These are phyloP conservation scores for Penicillium sp. DNA, from an alignment of 2,329 filamentous ascomycete genomes.

Conservation along the genomic window DNA sequence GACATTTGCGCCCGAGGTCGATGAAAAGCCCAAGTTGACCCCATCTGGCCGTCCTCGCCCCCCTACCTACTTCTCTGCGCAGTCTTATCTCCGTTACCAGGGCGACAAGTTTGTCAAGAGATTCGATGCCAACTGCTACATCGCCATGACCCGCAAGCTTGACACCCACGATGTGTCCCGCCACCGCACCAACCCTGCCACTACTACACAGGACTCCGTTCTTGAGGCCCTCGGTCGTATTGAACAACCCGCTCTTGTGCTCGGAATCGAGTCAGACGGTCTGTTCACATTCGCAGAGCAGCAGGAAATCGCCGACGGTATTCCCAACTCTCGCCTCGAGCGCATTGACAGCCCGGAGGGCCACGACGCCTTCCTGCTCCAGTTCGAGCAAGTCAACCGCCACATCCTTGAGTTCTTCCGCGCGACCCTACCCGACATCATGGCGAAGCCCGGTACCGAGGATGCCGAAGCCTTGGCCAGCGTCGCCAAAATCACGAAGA, in stretches of 20 bases:
- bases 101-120: constrained; percentile 94
- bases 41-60: constrained; percentile 43
- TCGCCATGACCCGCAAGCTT: constrained; percentile 95
- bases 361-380: constrained; percentile 92
- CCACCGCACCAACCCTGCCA: constrained; percentile 57
- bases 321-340: constrained; percentile 75
- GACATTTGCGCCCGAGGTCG: constrained; percentile 47
- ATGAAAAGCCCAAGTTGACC: constrained; percentile 24
- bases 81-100: constrained; percentile 96
- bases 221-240: constrained; percentile 77
- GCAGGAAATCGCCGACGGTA: constrained; percentile 80
- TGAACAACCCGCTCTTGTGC: constrained; percentile 82
- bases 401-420: constrained; percentile 83
- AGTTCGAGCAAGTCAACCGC: constrained; percentile 95
- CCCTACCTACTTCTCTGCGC: constrained; percentile 94
- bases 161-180: constrained; percentile 95
- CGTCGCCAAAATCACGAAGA: constrained; percentile 71
- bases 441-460: constrained; percentile 62
- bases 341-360: constrained; percentile 93
- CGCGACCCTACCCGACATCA: constrained; percentile 83
- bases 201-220: constrained; percentile 52
- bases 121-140: constrained; percentile 98
- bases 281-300: constrained; percentile 98
- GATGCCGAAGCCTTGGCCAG: constrained; percentile 53
- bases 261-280: constrained; percentile 94